Evolutionary conservation across 768 basidiomycete species (phyloP).

Genomic region (Steccherinum ochraceum): DNA sequence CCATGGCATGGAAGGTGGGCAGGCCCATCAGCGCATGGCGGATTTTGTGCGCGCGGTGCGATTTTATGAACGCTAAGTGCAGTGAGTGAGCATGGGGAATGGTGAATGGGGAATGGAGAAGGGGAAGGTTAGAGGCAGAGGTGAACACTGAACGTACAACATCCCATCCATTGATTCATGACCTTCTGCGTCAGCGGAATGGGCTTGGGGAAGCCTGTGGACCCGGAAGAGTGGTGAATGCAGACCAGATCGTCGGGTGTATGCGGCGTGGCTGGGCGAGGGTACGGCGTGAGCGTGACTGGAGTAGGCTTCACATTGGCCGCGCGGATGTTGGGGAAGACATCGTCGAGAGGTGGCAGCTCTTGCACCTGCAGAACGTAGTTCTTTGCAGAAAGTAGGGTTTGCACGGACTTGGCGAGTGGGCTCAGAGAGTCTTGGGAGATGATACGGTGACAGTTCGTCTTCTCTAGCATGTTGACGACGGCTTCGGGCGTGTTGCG

Average conservation of each 20-base stretch:
- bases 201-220: slow-evolving; percentile 40
- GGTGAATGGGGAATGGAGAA: no score
- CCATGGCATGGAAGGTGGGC: slow-evolving; percentile 12
- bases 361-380: slow-evolving; percentile 12
- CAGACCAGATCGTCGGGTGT: slow-evolving; percentile 13
- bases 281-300: no score
- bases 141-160: no score
- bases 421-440: slow-evolving; percentile 24
- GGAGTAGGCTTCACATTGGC: no score
- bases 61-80: background rate
- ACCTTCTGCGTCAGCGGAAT: slow-evolving; percentile 17
- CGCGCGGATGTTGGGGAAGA: slow-evolving; percentile 6
- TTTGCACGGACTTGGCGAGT: slow-evolving; percentile 25
- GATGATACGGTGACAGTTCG: slow-evolving; percentile 33
- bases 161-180: slow-evolving; percentile 7
- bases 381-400: slow-evolving; percentile 10
- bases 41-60: background rate
- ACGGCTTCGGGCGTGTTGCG: slow-evolving; percentile 30
- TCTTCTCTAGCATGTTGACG: slow-evolving; percentile 28
- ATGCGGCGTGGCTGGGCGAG: background rate
- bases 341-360: slow-evolving; percentile 9
- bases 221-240: slow-evolving; percentile 47
- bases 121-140: no score
- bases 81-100: no score
- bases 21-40: slow-evolving; percentile 6